phyloP scores from a whole-genome alignment of 2,329 filamentous ascomycete genomes.

The Aspergillus costaricaensis region DNA sequence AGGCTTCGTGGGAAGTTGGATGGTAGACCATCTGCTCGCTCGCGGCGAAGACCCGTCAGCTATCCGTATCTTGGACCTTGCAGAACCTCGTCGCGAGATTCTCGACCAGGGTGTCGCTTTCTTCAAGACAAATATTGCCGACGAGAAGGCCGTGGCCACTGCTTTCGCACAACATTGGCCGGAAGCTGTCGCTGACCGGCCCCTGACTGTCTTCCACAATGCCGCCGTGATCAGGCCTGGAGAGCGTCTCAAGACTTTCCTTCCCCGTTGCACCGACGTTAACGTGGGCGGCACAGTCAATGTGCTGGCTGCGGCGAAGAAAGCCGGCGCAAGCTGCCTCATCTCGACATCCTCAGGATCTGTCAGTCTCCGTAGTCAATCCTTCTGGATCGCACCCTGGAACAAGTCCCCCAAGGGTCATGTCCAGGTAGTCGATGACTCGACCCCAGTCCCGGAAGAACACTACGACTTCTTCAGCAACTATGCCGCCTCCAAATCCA shows the following conservation, averaged over 20 bases:
- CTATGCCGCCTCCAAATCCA: conserved; percentile 56
- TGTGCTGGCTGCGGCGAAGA: conserved; percentile 51
- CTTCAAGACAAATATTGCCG: conserved; percentile 54
- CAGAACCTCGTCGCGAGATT: conserved; percentile 46
- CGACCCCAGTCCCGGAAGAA: conserved; percentile 42
- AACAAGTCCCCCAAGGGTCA: conserved; percentile 40
- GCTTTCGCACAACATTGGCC: conserved; percentile 56
- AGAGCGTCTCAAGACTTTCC: conserved; percentile 51
- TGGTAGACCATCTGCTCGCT: conserved; percentile 56
- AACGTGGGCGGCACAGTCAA: conserved; percentile 56
- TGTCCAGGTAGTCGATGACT: conserved; percentile 51
- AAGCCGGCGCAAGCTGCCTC: conserved; percentile 52
- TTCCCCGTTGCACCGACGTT: conserved; percentile 50
- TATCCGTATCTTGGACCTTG: conserved; percentile 58
- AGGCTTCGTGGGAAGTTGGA: conserved; percentile 59
- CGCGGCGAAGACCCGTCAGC: conserved; percentile 54
- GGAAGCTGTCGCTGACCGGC: conserved; percentile 41
- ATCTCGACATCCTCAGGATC: conserved; percentile 57
- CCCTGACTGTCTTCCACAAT: conserved; percentile 61
- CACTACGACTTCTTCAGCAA: conserved; percentile 50
- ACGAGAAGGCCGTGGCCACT: conserved; percentile 43
- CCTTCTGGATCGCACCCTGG: conserved; percentile 52
- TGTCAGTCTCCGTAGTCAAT: conserved; percentile 45
- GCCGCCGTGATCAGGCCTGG: conserved; percentile 57
- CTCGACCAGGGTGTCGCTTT: conserved; percentile 49